These are phyloP conservation scores for Hypomontagnella monticulosa DNA, from an alignment of 495 filamentous ascomycete species.

Conservation along the genomic window DNA sequence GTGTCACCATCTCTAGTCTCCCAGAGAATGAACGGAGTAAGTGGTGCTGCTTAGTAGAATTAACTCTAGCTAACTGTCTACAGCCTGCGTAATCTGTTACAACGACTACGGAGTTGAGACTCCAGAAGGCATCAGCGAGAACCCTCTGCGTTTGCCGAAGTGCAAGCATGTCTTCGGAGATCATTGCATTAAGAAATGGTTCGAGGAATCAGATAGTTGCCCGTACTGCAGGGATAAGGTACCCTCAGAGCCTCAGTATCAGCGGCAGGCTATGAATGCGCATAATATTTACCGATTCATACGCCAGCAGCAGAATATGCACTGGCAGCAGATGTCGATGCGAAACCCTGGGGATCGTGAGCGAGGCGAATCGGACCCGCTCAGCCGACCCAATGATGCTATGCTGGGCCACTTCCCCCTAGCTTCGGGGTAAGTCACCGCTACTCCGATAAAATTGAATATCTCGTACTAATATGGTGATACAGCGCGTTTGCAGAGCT, in stretches of 20 bases:
- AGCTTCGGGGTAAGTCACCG: slow-evolving; percentile 26
- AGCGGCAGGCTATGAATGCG: slow-evolving; percentile 22
- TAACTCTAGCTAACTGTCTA: slow-evolving; percentile 15
- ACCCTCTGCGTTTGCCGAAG: slow-evolving; percentile 61
- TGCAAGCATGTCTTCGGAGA: slow-evolving; percentile 69
- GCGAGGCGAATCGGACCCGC: slow-evolving; percentile 18
- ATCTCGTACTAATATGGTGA: slow-evolving; percentile 3
- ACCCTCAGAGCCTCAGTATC: slow-evolving; percentile 54
- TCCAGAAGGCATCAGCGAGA: slow-evolving; percentile 62
- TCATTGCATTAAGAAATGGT: slow-evolving; percentile 69
- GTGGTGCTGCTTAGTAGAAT: slow-evolving; percentile 31
- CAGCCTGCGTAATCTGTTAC: slow-evolving; percentile 67
- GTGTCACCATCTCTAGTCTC: slow-evolving; percentile 53
- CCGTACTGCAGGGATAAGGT: slow-evolving; percentile 67
- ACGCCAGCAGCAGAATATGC: slow-evolving; percentile 35
- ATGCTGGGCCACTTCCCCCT: slow-evolving; percentile 10
- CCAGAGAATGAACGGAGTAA: slow-evolving; percentile 59
- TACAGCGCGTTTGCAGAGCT: slow-evolving; percentile 27
- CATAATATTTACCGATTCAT: slow-evolving; percentile 38
- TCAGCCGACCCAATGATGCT: slow-evolving; percentile 4
- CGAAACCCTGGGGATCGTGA: slow-evolving; percentile 18
- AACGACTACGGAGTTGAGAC: slow-evolving; percentile 62
- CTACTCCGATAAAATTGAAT: neutral
- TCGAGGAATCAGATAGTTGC: slow-evolving; percentile 66
- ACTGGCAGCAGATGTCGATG: slow-evolving; percentile 20